A percentile compares a stretch with the other conserved stretches of the same genome.
These are phyloP conservation scores for Allodekkera sacchari DNA, from an alignment of 805 yeast genomes.

Conservation along the genomic window DNA sequence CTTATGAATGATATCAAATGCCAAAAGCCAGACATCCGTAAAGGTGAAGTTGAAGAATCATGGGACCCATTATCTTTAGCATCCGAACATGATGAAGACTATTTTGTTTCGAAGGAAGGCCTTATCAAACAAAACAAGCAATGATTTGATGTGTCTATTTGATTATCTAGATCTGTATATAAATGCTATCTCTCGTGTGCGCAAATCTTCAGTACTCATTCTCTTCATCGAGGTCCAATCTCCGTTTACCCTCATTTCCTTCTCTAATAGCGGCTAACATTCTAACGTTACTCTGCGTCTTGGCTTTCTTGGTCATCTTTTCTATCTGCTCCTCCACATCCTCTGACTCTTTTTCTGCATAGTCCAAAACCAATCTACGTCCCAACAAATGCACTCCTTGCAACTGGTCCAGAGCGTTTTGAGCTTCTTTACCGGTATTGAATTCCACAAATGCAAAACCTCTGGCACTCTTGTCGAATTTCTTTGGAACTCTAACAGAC, in stretches of 20 bases:
- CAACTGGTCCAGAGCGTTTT: conserved; percentile 84
- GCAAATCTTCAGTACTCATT: conserved; percentile 4
- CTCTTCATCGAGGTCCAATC: conserved; percentile 55
- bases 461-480: conserved; percentile 88
- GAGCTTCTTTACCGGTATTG: conserved; percentile 81
- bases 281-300: conserved; percentile 70
- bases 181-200: background rate
- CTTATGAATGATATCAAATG: conserved; percentile 20
- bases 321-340: conserved; percentile 88
- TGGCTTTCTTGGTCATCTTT: conserved; percentile 80
- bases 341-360: conserved; percentile 73
- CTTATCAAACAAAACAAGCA: conserved; percentile 29
- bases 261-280: conserved; percentile 60
- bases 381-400: conserved; percentile 96
- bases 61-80: conserved; percentile 37
- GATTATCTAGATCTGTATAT: conserved; percentile 1
- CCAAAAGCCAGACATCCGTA: conserved; percentile 14
- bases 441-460: conserved; percentile 98
- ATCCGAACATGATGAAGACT: conserved; percentile 25
- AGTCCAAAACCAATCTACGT: conserved; percentile 87
- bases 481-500: conserved; percentile 92
- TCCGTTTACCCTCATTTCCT: conserved; percentile 65
- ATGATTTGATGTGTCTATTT: conserved; percentile 3
- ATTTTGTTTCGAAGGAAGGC: conserved; percentile 39
- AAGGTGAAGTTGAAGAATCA: conserved; percentile 33